A percentile compares a stretch with the other conserved stretches of the same genome.
These are phyloP conservation scores for Vitis cinerea DNA, from an alignment of 164 flowering plant genomes.

Conservation along the genomic window DNA sequence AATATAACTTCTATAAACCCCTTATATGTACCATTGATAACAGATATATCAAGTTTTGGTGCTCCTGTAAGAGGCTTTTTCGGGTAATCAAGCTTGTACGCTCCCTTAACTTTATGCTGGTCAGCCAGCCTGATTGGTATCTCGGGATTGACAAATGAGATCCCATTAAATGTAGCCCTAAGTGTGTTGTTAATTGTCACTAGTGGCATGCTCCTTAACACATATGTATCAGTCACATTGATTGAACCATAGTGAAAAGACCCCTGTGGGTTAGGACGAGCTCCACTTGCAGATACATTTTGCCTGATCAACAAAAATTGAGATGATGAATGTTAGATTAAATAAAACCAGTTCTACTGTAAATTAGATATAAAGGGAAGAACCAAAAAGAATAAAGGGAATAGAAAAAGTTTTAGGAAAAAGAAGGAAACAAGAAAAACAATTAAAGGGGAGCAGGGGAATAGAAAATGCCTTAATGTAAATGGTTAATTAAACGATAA, in stretches of 20 bases:
- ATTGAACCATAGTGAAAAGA: conserved; percentile 72
- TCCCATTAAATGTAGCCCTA: conserved; percentile 56
- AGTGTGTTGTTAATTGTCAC: conserved; percentile 40
- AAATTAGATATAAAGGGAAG: background rate
- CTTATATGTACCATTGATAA: conserved; percentile 64
- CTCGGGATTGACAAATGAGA: conserved; percentile 54
- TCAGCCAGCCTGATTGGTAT: conserved; percentile 79
- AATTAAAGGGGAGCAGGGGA: no score
- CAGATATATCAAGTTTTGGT: conserved; percentile 41
- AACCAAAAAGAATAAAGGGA: no score
- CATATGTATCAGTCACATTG: conserved; percentile 51
- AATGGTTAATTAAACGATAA: no score
- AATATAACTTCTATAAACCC: conserved; percentile 71
- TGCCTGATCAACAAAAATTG: conserved; percentile 28
- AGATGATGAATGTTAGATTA: no score
- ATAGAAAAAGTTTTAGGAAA: no score
- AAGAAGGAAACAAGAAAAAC: no score
- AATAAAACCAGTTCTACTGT: background rate
- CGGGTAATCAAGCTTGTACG: conserved; percentile 71
- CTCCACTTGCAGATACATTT: conserved; percentile 73
- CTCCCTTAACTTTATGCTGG: conserved; percentile 41
- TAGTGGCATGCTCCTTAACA: conserved; percentile 46
- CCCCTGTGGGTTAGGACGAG: conserved; percentile 90
- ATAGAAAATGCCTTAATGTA: no score
- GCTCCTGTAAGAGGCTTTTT: conserved; percentile 35